phyloP scores from a whole-genome alignment of 805 yeast species.

The Starmera quercuum region DNA sequence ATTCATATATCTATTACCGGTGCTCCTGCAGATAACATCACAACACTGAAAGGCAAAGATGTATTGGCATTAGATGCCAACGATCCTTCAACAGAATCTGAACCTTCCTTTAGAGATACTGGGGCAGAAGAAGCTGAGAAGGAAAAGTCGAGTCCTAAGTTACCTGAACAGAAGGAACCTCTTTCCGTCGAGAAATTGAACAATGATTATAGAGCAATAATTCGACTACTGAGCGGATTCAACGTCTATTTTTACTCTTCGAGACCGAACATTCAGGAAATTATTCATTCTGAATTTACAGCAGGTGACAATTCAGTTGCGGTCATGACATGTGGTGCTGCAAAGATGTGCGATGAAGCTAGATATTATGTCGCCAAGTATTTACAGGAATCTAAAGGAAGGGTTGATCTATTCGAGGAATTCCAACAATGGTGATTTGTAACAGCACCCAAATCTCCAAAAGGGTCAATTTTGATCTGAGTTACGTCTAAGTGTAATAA shows the following conservation, averaged over 20 bases:
- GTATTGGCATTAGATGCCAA: conserved; percentile 12
- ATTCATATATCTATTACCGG: conserved; percentile 31
- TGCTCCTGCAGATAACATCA: conserved; percentile 6
- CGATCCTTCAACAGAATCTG: conserved; percentile 14
- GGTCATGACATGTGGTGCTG: conserved; percentile 44
- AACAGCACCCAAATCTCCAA: too few species aligned
- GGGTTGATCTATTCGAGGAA: conserved; percentile 70
- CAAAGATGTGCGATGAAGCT: conserved; percentile 23
- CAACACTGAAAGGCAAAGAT: conserved; percentile 2
- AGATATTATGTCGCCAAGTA: conserved; percentile 36
- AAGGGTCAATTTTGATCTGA: too few species aligned
- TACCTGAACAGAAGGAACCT: too few species aligned
- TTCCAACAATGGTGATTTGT: conserved; percentile 65
- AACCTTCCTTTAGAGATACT: conserved; percentile 7
- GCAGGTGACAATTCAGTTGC: conserved; percentile 36
- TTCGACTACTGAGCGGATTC: background rate
- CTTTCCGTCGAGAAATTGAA: too few species aligned
- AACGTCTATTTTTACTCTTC: conserved; percentile 17
- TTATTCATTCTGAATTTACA: conserved; percentile 30
- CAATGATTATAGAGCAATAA: background rate
- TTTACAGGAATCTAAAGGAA: conserved; percentile 32
- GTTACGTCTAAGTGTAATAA: too few species aligned
- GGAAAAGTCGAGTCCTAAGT: conserved; percentile 27
- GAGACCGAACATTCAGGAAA: conserved; percentile 38
- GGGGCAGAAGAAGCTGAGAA: conserved; percentile 3